Evolutionary conservation across 169 alveolate genomes (phyloP).

Genomic region (Amoebophrya sp.): DNA sequence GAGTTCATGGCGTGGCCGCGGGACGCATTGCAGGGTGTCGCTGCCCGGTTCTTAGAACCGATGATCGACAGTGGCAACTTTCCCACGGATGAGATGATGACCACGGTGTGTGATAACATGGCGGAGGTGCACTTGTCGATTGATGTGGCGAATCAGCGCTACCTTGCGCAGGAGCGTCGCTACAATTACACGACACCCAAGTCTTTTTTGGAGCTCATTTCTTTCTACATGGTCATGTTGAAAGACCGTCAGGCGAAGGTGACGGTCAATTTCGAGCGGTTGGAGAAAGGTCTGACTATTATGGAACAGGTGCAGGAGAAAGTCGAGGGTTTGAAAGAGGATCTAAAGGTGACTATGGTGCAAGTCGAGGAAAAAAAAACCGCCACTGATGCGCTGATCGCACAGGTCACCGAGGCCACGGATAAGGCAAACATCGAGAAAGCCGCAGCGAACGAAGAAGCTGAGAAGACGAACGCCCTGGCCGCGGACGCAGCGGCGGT

Average conservation of each 20-base stretch:
- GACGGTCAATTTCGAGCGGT: conserved; percentile 63
- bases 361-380: conserved; percentile 80
- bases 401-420: conserved; percentile 82
- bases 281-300: conserved; percentile 78
- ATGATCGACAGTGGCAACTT: conserved; percentile 38
- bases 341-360: conserved; percentile 78
- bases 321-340: conserved; percentile 80
- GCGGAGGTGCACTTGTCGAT: conserved; percentile 89
- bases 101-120: conserved; percentile 66
- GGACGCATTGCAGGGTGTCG: conserved; percentile 88
- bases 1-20: conserved; percentile 97
- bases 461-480: conserved; percentile 69
- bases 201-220: conserved; percentile 85
- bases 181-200: conserved; percentile 93
- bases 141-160: conserved; percentile 77
- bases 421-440: conserved; percentile 85
- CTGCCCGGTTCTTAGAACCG: conserved; percentile 66
- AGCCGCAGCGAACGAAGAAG: conserved; percentile 77
- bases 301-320: conserved; percentile 73
- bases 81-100: conserved; percentile 38
- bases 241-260: conserved; percentile 33
- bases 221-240: conserved; percentile 64
- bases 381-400: conserved; percentile 77
- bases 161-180: conserved; percentile 78
- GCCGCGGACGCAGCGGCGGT: conserved; percentile 79